Evolutionary conservation across 371 early-diverging fungal genomes (phyloP), one percentile per base, ranked within the genome.

Genomic region (Rhizomucor miehei): DNA sequence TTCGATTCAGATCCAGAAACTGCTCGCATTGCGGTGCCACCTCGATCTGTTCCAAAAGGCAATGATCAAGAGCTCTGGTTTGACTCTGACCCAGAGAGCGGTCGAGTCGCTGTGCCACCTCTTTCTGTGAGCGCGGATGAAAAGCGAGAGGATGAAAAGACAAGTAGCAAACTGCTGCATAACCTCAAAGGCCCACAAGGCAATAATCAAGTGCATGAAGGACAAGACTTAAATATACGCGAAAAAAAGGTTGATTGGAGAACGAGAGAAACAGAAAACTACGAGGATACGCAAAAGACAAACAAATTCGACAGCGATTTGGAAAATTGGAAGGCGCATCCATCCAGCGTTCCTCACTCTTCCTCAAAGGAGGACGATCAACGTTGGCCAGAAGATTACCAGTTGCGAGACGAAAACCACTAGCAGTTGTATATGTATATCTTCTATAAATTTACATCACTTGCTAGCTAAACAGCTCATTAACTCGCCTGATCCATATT

Each of bases 231-330:
- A 6, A 19, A 29, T 29, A 29, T 29, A 5, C 29, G 29, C 8
- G 29, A 29, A 29, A 29, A 29, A 8, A 29, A 29, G 6, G 6
- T 41, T 6, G 41, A 19, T 41, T 19, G 19, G 19, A 19, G 19
- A 23, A 35, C 35, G 13, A 19, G n/a, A 8, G 29, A 13, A 0
- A 36, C 40, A 3, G 41, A 41, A 14, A 41, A 41, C 41, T 19
- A 19, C 16, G 41, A 19, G 41, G 19, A 19, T 19, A 14, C 19
- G 16, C 16, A 41, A 41, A 41, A 14, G 41, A 41, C 16, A 41
- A 41, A 41, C 41, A 13, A 44, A n/a, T 54, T 46, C 45, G 54
- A 54, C 21, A 54, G 54, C 37, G 54, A 54, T 34, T 46, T 54
- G 45, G 54, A 54, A 54, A 54, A 54, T 38, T 54, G 54, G 54